These are phyloP conservation scores for Cryptococcus sp. DNA, from an alignment of 1,284 basidiomycete species.

Conservation along the genomic window DNA sequence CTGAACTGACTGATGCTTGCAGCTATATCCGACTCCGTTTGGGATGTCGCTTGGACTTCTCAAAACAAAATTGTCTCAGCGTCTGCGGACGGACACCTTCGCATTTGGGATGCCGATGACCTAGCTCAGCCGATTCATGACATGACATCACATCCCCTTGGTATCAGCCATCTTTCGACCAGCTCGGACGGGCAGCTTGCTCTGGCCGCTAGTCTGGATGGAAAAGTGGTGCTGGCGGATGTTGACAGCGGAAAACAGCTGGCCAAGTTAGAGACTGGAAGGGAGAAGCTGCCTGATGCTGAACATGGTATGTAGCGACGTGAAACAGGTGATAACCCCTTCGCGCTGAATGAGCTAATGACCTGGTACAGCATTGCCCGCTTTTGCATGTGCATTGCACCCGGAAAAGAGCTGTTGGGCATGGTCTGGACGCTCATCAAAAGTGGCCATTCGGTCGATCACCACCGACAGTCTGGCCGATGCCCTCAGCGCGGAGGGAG, in stretches of 20 bases:
- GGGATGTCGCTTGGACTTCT: conserved; percentile 38
- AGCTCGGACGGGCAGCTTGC: conserved; percentile 62
- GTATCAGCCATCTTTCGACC: conserved; percentile 66
- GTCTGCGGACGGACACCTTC: conserved; percentile 41
- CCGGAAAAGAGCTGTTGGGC: conserved; percentile 70
- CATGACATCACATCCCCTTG: conserved; percentile 67
- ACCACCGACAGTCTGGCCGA: conserved; percentile 52
- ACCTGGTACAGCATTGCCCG: conserved; percentile 48
- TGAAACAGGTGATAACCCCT: neutral
- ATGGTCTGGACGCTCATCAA: conserved; percentile 70
- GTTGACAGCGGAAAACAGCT: conserved; percentile 59
- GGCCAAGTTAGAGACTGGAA: conserved; percentile 69
- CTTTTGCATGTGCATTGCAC: conserved; percentile 76
- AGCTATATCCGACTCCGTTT: conserved; percentile 27
- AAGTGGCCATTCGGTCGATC: conserved; percentile 52
- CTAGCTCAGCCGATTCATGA: conserved; percentile 58
- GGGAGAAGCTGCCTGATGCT: conserved; percentile 55
- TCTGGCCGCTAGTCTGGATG: conserved; percentile 75
- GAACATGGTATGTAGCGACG: conserved; percentile 63
- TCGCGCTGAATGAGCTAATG: conserved; percentile 5
- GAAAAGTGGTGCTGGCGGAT: conserved; percentile 69
- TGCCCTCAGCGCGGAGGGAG: conserved; percentile 25
- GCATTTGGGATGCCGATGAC: conserved; percentile 54
- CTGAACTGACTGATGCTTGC: neutral
- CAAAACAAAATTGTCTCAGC: conserved; percentile 35